Conservation (phyloP, 306 rosid species). For the Prunus davidiana region DNA sequence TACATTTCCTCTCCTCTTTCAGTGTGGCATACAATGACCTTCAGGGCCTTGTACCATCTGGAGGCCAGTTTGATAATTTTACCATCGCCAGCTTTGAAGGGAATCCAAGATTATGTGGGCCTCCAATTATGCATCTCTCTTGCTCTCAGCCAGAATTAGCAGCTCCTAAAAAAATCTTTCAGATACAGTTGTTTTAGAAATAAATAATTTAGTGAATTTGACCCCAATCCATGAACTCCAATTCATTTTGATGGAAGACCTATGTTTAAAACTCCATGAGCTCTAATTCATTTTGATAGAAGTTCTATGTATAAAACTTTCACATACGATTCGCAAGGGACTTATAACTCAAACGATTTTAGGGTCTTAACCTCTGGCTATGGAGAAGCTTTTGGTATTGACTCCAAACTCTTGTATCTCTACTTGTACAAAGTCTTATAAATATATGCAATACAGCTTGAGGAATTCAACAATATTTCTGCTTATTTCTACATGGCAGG, state of each 20-base stretch:
- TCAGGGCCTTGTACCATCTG: not conserved
- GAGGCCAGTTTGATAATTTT: not conserved
- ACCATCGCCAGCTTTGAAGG: not conserved
- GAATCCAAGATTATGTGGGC: not conserved
- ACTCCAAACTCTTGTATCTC: too few species aligned
- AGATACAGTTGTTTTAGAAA: not conserved
- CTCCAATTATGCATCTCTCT: not conserved
- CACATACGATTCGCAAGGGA: constrained; percentile 79
- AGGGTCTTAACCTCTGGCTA: constrained; percentile 58
- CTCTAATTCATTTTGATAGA: too few species aligned
- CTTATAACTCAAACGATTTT: constrained; percentile 1
- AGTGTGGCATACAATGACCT: not conserved
- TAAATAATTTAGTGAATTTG: too few species aligned
- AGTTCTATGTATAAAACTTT: not conserved
- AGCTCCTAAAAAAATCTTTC: not conserved
- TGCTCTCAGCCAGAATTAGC: not conserved
- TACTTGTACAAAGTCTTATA: too few species aligned
- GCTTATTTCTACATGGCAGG: too few species aligned
- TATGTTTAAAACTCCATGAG: too few species aligned
- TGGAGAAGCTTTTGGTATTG: too few species aligned
- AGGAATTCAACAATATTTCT: too few species aligned
- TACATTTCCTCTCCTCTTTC: not conserved
- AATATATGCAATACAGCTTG: too few species aligned
- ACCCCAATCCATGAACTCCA: too few species aligned
- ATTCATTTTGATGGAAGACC: too few species aligned